Evolutionary conservation across 306 rosid genomes (phyloP), one percentile per base, ranked within the genome.

Genomic region (Lathyrus oleraceus): DNA sequence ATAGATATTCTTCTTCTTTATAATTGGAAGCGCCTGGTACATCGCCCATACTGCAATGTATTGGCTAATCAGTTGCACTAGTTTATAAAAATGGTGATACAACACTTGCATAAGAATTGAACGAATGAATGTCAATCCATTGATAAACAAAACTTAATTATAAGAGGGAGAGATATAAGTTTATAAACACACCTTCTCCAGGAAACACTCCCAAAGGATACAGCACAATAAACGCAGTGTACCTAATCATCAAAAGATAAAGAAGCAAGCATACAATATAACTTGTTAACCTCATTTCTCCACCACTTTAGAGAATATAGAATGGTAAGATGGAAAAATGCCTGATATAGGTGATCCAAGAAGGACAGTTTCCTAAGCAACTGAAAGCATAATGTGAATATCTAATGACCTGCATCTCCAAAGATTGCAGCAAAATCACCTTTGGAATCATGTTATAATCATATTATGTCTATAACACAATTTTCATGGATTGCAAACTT

Each of bases 311-410:
- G 19, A 27, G 42, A 49, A 47, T 13, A 27, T 54, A 64, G 4
- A 53, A 15, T 28, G 32, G 39, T 27, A 65, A 70, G 47, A 77
- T 30, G 32, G 68, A 75, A 63, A 67, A 63, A 67, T 52, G 89
- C 96, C 99, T 87, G 84, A 94, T 83, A 80, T 94, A 91, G 54
- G 92, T 89, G 67, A 94, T 81, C 96, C 95, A 94, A 67, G 78
- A 73, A 59, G 97, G 99, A 81, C 87, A 86, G 47, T 69, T 86
- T 78, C 92, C 88, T 11, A 65, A 69, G 83, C 97, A 85, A 72
- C 77, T 78, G 67, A 94, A 80, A 77, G 95, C 85, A 77, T 94
- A 86, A 76, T 87, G 91, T 8, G 95, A 81, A 81, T 94, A 91
- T 75, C 97, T 86, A 77, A 94, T 86, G 2, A 88, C 75, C 98